Base-by-base conservation (phyloP, 768 basidiomycete genomes). In the Amanita pallidorosea region DNA sequence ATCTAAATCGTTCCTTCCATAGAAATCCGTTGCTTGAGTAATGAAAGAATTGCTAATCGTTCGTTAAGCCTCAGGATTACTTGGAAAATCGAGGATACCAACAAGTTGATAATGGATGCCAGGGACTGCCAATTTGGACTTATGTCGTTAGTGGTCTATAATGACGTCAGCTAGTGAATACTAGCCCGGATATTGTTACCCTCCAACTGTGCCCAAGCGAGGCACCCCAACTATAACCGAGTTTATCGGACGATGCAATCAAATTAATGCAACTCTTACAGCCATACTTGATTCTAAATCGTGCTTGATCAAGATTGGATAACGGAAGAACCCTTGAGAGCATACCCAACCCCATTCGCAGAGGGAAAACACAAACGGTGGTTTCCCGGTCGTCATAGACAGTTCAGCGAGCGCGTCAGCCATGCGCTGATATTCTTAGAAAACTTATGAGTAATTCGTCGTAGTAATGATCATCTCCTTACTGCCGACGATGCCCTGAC, bases 261-360 rank as follows among this genome's bases (percentile, higher is more conserved):
- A 38, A 27, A 22, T 47, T 1, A 25, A 27, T 36, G 22, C 15
- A 44, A 42, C 13, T n/a, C 70, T 49, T 58, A 70, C 51, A 74
- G 57, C 80, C 78, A 81, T 1, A 75, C 74, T 67, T 80, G 76
- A 58, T 72, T 69, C 77, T 80, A 55, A 25, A 49, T 47, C 29
- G 3, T 35, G 17, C 9, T 47, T 22, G 46, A 45, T 37, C 18
- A 27, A 4, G 20, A 47, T 9, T 5, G 23, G 7, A 52, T 8
- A 36, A 34, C 11, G 27, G 12, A 5, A 27, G 22, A 25, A 18
- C 44, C 2, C 18, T 47, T 42, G 15, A 22, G 18, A 31, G 55
- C 72, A 56, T 56, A 83, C 80, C 70, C 75, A 72, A 44, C 80
- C 81, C 81, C 80, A 83, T 56, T 81, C 70, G 55, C 81, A 85